Evolutionary conservation across 2,329 filamentous ascomycete genomes (phyloP), one percentile per base, ranked within the genome.

Genomic region (Ophiostoma himal-ulmi): DNA sequence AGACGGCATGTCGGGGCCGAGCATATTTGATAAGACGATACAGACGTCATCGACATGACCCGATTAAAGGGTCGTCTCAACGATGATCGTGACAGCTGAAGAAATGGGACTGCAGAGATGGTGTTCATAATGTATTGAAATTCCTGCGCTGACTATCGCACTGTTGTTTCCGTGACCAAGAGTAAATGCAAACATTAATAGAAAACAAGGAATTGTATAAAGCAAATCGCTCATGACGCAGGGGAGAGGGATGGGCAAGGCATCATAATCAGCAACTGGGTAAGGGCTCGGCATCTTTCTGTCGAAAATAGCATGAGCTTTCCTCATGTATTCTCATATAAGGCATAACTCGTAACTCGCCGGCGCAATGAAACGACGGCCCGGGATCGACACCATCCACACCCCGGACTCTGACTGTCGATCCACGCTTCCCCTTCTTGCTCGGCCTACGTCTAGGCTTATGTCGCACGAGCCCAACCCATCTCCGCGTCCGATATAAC

Each of bases 291-390:
- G 52, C 52, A 57, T 48, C 54, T 54, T 6, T 36, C 30, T 30
- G 30, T 37, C 60, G 6, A 14, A 20, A 26, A 7, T 36, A 30
- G 36, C 57, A 54, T 54, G 30, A 60, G 26, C 57, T 62, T 62
- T 62, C 10, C 22, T 22, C 52, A 34, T 62, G 48, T 22, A 22
- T 5, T n/a, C 52, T 26, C 52, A 57, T 57, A 30, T 60, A 11
- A n/a, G 22, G 10, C n/a, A 37, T 17, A 60, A 14, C 22, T 30
- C 57, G 11, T 13, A 20, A 36, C 34, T 65, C 62, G 36, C 34
- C 62, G 62, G 22, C 36, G 62, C 62, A 39, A 39, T 22, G 62
- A 36, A n/a, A 39, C 62, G 62, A 65, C 34, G 62, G 62, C 62
- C 62, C 36, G 62, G 60, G 30, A 64, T 64, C 60, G 60, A 34